Percentiles rank a stretch among this genome's conserved stretches.
Evolutionary conservation across 768 basidiomycete genomes (phyloP).

Genomic region (Sarcodon aspratus): DNA sequence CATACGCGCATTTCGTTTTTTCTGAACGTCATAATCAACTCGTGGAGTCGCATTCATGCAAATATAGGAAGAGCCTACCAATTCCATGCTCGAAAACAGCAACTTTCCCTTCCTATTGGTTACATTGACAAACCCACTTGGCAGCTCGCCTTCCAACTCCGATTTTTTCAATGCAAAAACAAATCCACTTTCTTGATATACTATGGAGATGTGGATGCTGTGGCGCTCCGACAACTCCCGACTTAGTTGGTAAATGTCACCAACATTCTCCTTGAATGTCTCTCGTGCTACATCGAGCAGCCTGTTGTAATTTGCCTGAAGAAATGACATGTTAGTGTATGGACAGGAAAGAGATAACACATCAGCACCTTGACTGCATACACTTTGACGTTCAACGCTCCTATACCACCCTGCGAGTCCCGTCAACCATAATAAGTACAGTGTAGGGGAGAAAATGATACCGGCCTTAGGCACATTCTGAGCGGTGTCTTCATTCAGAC

Average conservation of each 20-base stretch:
- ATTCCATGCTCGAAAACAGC: constrained; percentile 69
- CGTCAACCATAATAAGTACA: neutral
- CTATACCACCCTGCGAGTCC: constrained; percentile 47
- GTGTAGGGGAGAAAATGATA: neutral
- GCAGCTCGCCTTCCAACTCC: constrained; percentile 50
- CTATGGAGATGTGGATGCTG: constrained; percentile 49
- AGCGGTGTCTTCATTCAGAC: constrained; percentile 63
- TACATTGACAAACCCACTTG: constrained; percentile 62
- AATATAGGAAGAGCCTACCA: constrained; percentile 36
- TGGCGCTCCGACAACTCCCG: constrained; percentile 48
- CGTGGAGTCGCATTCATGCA: neutral
- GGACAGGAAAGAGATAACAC: neutral
- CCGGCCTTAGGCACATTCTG: constrained; percentile 39
- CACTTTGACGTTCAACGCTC: constrained; percentile 67
- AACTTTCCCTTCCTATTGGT: constrained; percentile 57
- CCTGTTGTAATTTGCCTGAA: constrained; percentile 63
- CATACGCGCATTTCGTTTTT: constrained; percentile 83
- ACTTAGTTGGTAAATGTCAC: constrained; percentile 71
- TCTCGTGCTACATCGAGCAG: constrained; percentile 91
- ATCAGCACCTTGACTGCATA: constrained; percentile 73
- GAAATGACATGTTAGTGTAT: neutral
- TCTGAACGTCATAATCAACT: constrained; percentile 27
- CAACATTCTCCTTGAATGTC: constrained; percentile 88
- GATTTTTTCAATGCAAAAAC: constrained; percentile 59
- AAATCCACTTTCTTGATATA: constrained; percentile 69